Evolutionary conservation across 2,329 filamentous ascomycete genomes (phyloP), one percentile per base, ranked within the genome.

Genomic region (Phialophora macrospora): DNA sequence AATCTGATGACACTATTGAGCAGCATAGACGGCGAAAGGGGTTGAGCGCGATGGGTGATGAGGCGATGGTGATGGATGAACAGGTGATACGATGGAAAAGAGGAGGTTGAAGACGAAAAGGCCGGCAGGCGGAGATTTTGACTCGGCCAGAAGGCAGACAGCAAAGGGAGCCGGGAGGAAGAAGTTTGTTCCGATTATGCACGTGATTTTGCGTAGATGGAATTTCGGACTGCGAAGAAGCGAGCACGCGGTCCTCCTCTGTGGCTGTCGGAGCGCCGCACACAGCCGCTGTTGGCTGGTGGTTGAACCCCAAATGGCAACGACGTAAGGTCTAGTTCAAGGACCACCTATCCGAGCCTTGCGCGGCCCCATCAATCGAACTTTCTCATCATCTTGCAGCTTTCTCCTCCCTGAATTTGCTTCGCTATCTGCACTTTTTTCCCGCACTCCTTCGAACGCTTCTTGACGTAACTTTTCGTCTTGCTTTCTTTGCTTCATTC

Each of bases 391-490:
- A 55, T 60, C 41, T 26, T 57, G 28, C 51, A 57, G 52, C 34
- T 66, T 44, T 44, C 65, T 55, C 48, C 59, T 66, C 48, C 57
- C 60, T 65, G 22, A 57, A 48, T 49, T 57, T 55, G 24, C n/a
- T 55, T 32, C 30, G 41, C 46, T 60, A 57, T 60, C 59, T 59
- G 63, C 64, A 48, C 62, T 62, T 68, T 62, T 62, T 65, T 59
- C 63, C 56, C 52, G 61, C 60, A 57, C 52, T 67, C 28, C 51
- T 58, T 61, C 58, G 17, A 34, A 46, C 22, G 14, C 59, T 44
- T 66, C 60, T 59, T 65, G 64, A 58, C 58, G 44, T 67, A 61
- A 46, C 62, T 64, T 65, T 64, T 64, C 62, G 49, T n/a, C 56
- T 51, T 60, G 63, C 41, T 46, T 64, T 41, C 56, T 54, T 57